These are phyloP conservation scores for Lentinula sp. DNA, from an alignment of 768 basidiomycete species.

Conservation along the genomic window DNA sequence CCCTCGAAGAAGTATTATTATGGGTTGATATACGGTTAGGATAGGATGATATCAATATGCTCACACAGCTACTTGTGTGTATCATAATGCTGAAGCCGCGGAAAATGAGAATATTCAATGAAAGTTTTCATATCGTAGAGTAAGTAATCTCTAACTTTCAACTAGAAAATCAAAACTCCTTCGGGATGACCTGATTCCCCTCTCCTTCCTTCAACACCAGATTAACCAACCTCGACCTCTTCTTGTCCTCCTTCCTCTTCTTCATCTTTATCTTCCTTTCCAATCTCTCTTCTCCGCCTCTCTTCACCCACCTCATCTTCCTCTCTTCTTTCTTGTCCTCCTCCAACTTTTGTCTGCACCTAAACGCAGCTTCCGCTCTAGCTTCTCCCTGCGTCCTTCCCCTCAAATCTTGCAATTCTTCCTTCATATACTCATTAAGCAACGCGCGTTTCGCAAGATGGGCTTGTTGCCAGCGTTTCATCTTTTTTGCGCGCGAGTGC, in stretches of 20 bases:
- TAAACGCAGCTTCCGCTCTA: constrained; percentile 68
- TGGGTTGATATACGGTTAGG: no score
- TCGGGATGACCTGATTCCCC: constrained; percentile 56
- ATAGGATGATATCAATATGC: no score
- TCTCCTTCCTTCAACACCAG: constrained; percentile 42
- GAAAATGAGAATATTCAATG: no score
- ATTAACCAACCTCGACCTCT: constrained; percentile 49
- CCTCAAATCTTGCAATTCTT: constrained; percentile 49
- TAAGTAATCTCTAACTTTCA: background rate
- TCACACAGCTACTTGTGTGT: no score
- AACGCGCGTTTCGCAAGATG: constrained; percentile 40
- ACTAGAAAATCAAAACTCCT: constrained; percentile 3
- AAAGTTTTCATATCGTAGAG: no score
- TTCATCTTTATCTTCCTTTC: constrained; percentile 43
- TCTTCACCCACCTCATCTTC: constrained; percentile 52
- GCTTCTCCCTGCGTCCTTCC: constrained; percentile 60
- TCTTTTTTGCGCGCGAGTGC: constrained; percentile 78
- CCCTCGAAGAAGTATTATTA: no score
- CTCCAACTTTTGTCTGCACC: constrained; percentile 57
- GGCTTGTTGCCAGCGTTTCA: constrained; percentile 64
- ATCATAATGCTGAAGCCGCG: no score
- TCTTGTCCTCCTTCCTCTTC: constrained; percentile 44
- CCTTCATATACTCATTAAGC: constrained; percentile 45
- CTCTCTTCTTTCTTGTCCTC: constrained; percentile 53
- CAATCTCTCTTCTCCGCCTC: constrained; percentile 41